These are phyloP conservation scores for Neurospora sp. DNA, from an alignment of 495 filamentous ascomycete species.

Conservation along the genomic window DNA sequence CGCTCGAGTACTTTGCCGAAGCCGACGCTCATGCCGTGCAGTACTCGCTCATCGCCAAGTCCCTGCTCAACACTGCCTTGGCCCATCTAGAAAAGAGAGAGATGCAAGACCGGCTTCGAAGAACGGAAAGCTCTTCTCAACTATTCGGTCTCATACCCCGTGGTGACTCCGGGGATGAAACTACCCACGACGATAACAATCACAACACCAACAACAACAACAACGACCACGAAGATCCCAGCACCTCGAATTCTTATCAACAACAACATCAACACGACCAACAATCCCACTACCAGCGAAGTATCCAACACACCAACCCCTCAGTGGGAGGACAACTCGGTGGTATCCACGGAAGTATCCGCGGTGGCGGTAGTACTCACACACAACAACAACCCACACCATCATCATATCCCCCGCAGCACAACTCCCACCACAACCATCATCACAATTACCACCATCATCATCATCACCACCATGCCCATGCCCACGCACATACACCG, in stretches of 20 bases:
- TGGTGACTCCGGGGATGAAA: background rate
- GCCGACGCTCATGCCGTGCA: slow-evolving; percentile 34
- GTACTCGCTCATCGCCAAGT: slow-evolving; percentile 37
- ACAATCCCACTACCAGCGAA: background rate
- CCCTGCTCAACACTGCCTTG: slow-evolving; percentile 28
- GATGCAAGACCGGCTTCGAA: slow-evolving; percentile 25
- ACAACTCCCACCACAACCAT: background rate
- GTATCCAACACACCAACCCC: background rate
- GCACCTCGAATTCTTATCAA: background rate
- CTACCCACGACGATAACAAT: background rate
- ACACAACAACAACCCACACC: background rate
- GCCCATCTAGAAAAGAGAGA: slow-evolving; percentile 30
- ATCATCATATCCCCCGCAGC: background rate
- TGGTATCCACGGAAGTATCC: background rate
- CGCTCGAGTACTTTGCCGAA: slow-evolving; percentile 33
- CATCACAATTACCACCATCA: background rate
- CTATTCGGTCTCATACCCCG: slow-evolving; percentile 32
- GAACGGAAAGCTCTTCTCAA: slow-evolving; percentile 33
- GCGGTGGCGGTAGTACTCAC: background rate
- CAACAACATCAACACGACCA: background rate
- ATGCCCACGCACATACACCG: background rate
- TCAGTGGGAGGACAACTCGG: background rate
- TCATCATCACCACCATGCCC: background rate
- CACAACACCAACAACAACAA: background rate
- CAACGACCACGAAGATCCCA: background rate